These are phyloP conservation scores for Chrysoporthe deuterocubensis DNA, from an alignment of 2,329 filamentous ascomycete species.

Conservation along the genomic window DNA sequence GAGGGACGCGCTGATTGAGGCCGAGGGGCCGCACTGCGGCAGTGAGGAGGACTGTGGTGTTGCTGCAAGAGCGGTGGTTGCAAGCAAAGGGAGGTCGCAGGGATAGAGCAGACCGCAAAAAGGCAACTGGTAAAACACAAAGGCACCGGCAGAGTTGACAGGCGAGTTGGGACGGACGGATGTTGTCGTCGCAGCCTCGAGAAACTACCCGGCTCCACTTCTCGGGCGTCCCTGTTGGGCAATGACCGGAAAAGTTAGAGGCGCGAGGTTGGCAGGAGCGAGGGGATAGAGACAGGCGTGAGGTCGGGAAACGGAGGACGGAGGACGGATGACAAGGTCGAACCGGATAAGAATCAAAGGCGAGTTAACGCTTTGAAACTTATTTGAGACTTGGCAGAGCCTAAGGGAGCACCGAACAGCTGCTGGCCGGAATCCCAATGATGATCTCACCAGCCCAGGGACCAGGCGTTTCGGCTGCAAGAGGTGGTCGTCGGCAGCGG, in stretches of 20 bases:
- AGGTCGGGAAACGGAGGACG: conserved; percentile 15
- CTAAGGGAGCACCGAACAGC: conserved; percentile 14
- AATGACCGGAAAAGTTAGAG: not conserved
- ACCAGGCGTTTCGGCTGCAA: conserved; percentile 16
- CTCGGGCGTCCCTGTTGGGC: conserved; percentile 12
- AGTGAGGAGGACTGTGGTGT: conserved; percentile 14
- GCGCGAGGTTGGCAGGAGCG: conserved; percentile 10
- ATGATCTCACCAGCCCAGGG: conserved; percentile 16
- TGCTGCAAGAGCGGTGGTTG: conserved; percentile 7
- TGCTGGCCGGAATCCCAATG: conserved; percentile 23
- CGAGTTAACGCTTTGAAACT: conserved; percentile 29
- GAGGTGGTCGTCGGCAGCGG: conserved; percentile 14
- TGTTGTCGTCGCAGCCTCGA: conserved; percentile 7
- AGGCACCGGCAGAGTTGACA: conserved; percentile 12
- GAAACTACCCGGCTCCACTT: conserved; percentile 11
- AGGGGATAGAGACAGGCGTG: not conserved
- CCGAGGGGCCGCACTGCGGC: conserved; percentile 26
- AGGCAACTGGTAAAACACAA: conserved; percentile 21
- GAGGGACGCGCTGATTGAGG: conserved; percentile 11
- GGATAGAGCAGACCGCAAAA: conserved; percentile 14
- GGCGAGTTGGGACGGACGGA: not conserved
- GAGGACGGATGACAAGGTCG: conserved; percentile 1
- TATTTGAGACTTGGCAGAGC: conserved; percentile 21
- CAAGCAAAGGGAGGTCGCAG: conserved; percentile 19
- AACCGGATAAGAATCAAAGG: conserved; percentile 25